Conservation (phyloP, 2,329 filamentous ascomycete species). For the Arthrocladium fulminans region DNA sequence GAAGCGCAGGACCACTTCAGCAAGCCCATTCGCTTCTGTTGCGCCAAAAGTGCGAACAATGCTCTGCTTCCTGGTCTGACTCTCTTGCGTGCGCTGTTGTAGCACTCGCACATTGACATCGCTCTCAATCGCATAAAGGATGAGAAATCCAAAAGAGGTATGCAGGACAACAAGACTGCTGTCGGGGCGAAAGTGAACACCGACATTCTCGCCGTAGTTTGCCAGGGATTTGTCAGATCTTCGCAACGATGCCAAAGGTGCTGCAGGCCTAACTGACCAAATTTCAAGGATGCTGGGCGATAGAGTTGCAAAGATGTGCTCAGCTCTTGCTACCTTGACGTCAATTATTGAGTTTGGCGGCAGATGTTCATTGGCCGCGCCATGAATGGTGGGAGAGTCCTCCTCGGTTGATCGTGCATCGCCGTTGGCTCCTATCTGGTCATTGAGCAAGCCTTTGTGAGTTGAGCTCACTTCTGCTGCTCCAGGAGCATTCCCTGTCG, state of each 20-base stretch:
- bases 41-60: conserved; percentile 51
- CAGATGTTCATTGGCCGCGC: conserved; percentile 12
- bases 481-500: conserved; percentile 28
- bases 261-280: conserved; percentile 95
- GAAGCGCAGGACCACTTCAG: conserved; percentile 83
- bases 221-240: conserved; percentile 71
- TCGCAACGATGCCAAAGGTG: conserved; percentile 73
- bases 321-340: conserved; percentile 66
- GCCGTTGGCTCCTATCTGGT: not conserved
- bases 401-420: conserved; percentile 21
- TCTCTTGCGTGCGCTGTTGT: conserved; percentile 61
- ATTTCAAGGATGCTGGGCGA: conserved; percentile 78
- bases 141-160: conserved; percentile 75
- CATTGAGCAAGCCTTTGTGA: conserved; percentile 37
- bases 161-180: conserved; percentile 86
- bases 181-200: conserved; percentile 80
- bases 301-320: conserved; percentile 79
- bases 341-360: conserved; percentile 49
- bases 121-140: conserved; percentile 85
- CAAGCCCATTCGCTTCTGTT: conserved; percentile 72
- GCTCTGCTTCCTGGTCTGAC: conserved; percentile 39
- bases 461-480: conserved; percentile 47
- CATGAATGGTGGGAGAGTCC: conserved; percentile 12
- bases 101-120: conserved; percentile 78
- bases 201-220: conserved; percentile 76